Evolutionary conservation across 164 flowering plant genomes (phyloP), one percentile per base, ranked within the genome.

Genomic region (Dillenia suffruticosa): DNA sequence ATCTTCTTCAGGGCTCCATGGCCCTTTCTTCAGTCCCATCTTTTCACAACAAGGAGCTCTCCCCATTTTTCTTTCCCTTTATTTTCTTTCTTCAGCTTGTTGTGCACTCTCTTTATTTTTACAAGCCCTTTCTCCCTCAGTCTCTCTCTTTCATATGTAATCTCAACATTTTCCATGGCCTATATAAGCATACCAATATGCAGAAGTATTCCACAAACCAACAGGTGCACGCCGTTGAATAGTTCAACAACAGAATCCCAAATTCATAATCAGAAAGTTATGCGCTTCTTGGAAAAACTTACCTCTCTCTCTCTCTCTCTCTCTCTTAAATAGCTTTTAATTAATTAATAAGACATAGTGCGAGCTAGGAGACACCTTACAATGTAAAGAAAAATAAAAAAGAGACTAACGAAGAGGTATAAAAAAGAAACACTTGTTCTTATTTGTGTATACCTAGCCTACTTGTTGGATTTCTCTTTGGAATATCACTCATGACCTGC

Each of bases 1-100:
- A 68, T 87, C 93, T 72, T 87, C 94, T 66, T 87, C 88, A 12
- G 76, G 67, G 12, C 85, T 70, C 94, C 91, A 86, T 12, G 91
- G 91, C 11, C 91, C 91, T 59, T 73, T 86, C 82, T 77, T 86
- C 76, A 86, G 60, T 44, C 90, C 90, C 84, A 81, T 79, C 72
- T 83, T 80, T 77, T 84, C 84, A 66, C 88, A 83, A 65, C 86
- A 83, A 4, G 93, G 89, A 68, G 84, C 82, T 75, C 90, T 79
- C 65, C 32, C 85, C 86, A 87, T 86, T 58, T 65, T 78, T 16
- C 22, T 11, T 44, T 48, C 17, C 59, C 59, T 44, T 44, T 14
- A n/a, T 26, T 16, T 19, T 52, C 16, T 9, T 51, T 32, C 40
- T 32, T 32, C 6, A 32, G 40, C 40, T 4, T 32, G 5, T 32